A percentile compares a stretch with the other conserved stretches of the same genome.
These are phyloP conservation scores for Diaporthe vexans DNA, from an alignment of 2,329 filamentous ascomycete species.

Conservation along the genomic window DNA sequence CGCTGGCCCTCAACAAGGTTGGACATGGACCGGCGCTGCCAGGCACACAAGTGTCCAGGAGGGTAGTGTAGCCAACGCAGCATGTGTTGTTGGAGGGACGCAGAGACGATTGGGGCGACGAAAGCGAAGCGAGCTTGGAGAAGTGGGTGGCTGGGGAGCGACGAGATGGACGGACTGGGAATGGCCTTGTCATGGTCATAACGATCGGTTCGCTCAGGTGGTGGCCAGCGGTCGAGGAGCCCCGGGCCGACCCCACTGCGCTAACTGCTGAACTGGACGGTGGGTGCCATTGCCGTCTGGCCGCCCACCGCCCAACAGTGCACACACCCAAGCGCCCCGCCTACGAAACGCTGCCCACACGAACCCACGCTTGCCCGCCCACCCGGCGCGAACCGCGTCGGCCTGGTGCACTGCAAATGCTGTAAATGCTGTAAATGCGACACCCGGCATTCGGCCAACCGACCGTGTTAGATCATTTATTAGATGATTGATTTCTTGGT, in stretches of 20 bases:
- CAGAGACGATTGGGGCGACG: background rate
- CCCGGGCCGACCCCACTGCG: slow-evolving; percentile 28
- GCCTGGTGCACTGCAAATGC: slow-evolving; percentile 19
- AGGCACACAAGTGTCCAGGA: too few relatives aligned
- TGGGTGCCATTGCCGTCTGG: slow-evolving; percentile 13
- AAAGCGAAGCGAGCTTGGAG: slow-evolving; percentile 7
- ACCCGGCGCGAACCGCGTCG: slow-evolving; percentile 21
- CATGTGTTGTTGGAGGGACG: too few relatives aligned
- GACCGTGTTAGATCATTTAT: background rate
- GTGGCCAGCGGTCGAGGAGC: slow-evolving; percentile 20
- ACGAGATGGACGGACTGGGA: slow-evolving; percentile 17
- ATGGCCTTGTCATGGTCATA: slow-evolving; percentile 8
- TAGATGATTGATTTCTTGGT: background rate
- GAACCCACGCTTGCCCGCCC: background rate
- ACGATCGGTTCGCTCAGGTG: background rate
- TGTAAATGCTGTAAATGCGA: slow-evolving; percentile 1
- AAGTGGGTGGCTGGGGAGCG: slow-evolving; percentile 29
- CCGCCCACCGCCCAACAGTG: background rate
- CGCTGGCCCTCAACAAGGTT: background rate
- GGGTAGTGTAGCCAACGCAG: too few relatives aligned
- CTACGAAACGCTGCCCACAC: slow-evolving; percentile 7
- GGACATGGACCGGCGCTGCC: background rate
- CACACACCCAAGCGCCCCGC: background rate
- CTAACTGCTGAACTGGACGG: background rate
- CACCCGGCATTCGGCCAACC: background rate